These are phyloP conservation scores for Penicillium macrosclerotiorum DNA, from an alignment of 495 filamentous ascomycete genomes.

Conservation along the genomic window DNA sequence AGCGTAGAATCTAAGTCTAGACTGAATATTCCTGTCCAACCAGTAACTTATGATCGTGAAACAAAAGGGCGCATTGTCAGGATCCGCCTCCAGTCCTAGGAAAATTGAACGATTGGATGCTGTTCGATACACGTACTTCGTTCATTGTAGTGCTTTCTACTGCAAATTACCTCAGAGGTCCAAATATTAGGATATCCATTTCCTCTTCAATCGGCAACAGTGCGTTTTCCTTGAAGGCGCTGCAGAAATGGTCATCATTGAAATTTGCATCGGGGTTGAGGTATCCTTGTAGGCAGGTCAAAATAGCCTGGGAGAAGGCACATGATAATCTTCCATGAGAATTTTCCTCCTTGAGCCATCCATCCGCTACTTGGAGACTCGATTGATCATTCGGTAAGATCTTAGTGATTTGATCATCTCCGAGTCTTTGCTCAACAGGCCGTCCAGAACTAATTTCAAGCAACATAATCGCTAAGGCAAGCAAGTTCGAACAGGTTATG, in stretches of 20 bases:
- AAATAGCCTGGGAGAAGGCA: not conserved
- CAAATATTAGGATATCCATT: not conserved
- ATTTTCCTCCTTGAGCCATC: not conserved
- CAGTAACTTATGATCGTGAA: not conserved
- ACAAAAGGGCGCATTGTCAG: not conserved
- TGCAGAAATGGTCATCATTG: not conserved
- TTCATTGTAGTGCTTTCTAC: not conserved
- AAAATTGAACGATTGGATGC: not conserved
- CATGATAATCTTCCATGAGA: not conserved
- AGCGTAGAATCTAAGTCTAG: too few species aligned
- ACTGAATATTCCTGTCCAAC: not conserved
- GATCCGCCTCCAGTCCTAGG: not conserved
- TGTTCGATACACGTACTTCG: not conserved
- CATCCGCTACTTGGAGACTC: not conserved
- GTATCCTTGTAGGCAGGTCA: not conserved
- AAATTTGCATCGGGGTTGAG: not conserved
- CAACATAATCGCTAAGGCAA: not conserved
- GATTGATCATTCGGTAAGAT: not conserved
- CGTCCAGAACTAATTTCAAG: not conserved
- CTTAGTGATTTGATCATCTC: not conserved
- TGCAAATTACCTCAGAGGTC: not conserved
- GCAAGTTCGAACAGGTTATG: not conserved
- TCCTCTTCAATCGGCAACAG: not conserved
- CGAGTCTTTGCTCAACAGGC: not conserved
- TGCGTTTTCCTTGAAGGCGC: not conserved